A percentile compares a stretch with the other conserved stretches of the same genome.
phyloP scores from a whole-genome alignment of 768 basidiomycete genomes.

The Boletales sp. region DNA sequence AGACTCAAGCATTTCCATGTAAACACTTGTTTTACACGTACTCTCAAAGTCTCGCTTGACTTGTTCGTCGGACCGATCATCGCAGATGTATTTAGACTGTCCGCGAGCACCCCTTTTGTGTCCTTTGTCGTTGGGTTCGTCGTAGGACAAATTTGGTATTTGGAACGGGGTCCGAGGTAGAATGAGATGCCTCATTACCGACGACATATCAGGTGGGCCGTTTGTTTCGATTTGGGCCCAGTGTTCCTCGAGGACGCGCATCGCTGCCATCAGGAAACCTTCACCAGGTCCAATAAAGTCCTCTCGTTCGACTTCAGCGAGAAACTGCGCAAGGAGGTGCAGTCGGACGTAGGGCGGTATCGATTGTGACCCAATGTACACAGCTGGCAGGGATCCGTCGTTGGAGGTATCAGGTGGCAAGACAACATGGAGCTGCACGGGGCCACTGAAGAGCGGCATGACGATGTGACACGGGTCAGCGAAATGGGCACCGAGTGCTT shows the following conservation, averaged over 20 bases:
- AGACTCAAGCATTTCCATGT: constrained; percentile 49
- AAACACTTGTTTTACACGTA: constrained; percentile 45
- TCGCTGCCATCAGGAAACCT: constrained; percentile 66
- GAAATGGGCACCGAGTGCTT: constrained; percentile 54
- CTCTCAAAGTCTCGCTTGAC: constrained; percentile 53
- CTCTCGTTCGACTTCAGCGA: constrained; percentile 50
- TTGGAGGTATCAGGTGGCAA: constrained; percentile 37
- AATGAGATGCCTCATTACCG: constrained; percentile 46
- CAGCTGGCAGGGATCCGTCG: constrained; percentile 53
- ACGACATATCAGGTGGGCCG: constrained; percentile 73
- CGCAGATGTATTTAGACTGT: constrained; percentile 16
- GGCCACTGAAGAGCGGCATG: constrained; percentile 64
- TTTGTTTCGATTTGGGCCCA: constrained; percentile 64
- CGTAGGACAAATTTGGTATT: constrained; percentile 13
- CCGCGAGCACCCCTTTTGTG: neutral
- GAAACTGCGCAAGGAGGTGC: constrained; percentile 67
- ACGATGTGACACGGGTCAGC: constrained; percentile 44
- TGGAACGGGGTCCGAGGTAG: constrained; percentile 10
- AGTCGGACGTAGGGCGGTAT: constrained; percentile 80
- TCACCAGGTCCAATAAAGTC: constrained; percentile 63
- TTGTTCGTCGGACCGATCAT: constrained; percentile 44
- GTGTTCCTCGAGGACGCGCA: constrained; percentile 66
- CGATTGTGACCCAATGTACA: constrained; percentile 69
- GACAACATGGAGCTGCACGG: constrained; percentile 64
- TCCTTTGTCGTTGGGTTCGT: neutral